These are phyloP conservation scores for Tetracladium setigerum DNA, from an alignment of 495 filamentous ascomycete species.

Conservation along the genomic window DNA sequence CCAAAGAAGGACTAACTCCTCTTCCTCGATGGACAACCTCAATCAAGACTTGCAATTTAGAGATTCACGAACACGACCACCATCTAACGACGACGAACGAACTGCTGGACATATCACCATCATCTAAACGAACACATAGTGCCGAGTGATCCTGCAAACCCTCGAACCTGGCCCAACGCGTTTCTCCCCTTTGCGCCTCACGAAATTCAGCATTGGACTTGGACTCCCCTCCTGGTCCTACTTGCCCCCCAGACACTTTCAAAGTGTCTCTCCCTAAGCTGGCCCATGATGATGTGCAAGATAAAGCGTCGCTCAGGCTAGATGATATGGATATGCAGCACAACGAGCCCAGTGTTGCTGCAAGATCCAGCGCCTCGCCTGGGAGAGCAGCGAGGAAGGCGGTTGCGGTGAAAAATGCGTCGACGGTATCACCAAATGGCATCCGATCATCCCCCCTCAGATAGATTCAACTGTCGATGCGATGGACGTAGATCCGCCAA, in stretches of 20 bases:
- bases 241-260: slow-evolving; percentile 18
- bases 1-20: no score
- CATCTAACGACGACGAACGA: no score
- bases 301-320: slow-evolving; percentile 13
- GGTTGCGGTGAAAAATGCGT: slow-evolving; percentile 6
- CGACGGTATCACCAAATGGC: slow-evolving; percentile 11
- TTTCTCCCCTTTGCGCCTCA: no score
- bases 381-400: not conserved
- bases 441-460: slow-evolving; percentile 19
- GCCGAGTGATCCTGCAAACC: no score
- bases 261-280: slow-evolving; percentile 21
- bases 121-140: no score
- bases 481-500: slow-evolving; percentile 17
- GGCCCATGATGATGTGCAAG: slow-evolving; percentile 18
- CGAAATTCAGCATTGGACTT: slow-evolving; percentile 11
- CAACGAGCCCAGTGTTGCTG: slow-evolving; percentile 3
- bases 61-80: no score
- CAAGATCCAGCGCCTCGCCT: slow-evolving; percentile 7
- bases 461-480: slow-evolving; percentile 1
- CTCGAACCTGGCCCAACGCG: no score
- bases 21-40: no score
- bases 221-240: slow-evolving; percentile 17
- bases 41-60: no score
- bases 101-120: no score
- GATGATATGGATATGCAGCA: slow-evolving; percentile 20